phyloP scores from a whole-genome alignment of 106 monocot species.

The Iris macrosiphon region DNA sequence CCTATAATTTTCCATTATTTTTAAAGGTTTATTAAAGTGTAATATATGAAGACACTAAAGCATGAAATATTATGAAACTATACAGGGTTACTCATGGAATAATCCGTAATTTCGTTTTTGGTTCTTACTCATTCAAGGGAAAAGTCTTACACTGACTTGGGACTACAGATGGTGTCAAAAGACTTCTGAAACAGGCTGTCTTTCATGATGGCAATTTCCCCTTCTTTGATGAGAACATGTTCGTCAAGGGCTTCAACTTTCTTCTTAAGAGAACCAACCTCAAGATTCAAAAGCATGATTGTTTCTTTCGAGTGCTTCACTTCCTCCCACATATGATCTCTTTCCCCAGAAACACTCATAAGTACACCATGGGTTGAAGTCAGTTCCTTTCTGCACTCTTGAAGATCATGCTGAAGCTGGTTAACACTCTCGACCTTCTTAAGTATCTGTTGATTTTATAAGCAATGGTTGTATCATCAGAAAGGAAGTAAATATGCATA shows the following conservation, averaged over 20 bases:
- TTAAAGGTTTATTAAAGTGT: too few relatives aligned
- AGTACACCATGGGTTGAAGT: conserved; percentile 22
- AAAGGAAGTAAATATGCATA: too few relatives aligned
- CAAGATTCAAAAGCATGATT: conserved; percentile 35
- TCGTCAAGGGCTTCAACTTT: conserved; percentile 80
- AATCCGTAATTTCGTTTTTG: too few relatives aligned
- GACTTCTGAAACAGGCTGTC: conserved; percentile 30
- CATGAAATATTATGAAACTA: too few relatives aligned
- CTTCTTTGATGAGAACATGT: conserved; percentile 62
- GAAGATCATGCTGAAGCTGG: conserved; percentile 43
- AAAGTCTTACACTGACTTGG: conserved; percentile 17
- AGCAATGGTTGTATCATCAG: too few relatives aligned
- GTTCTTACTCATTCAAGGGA: background rate
- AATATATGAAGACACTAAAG: too few relatives aligned
- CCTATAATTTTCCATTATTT: too few relatives aligned
- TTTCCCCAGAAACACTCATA: conserved; percentile 44
- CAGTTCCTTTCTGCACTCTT: conserved; percentile 48
- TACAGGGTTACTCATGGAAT: too few relatives aligned
- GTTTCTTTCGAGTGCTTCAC: conserved; percentile 38
- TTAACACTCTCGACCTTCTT: conserved; percentile 55
- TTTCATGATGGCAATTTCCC: conserved; percentile 59
- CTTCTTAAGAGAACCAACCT: conserved; percentile 38
- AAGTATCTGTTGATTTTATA: conserved; percentile 27
- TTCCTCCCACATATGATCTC: conserved; percentile 62
- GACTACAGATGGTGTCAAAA: conserved; percentile 29